Evolutionary conservation across 1,284 basidiomycete species (phyloP), one percentile per base, ranked within the genome.

Genomic region (Cutaneotrichosporon sp.): DNA sequence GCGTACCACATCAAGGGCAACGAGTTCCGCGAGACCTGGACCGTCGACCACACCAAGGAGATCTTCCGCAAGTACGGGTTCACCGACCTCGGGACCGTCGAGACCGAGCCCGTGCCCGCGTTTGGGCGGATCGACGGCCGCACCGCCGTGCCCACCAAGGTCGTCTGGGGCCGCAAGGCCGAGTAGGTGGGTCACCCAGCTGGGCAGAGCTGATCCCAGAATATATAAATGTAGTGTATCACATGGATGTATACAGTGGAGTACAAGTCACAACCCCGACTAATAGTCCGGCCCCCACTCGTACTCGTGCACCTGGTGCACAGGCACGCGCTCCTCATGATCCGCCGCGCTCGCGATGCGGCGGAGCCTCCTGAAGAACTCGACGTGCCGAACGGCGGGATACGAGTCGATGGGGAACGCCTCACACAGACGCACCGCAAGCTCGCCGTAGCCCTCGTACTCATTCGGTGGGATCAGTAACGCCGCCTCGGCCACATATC

Each of bases 21-120:
- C 18, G 49, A 65, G 51, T 65, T 65, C 58, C 60, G 64, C 31
- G 54, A 58, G 4, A 58, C 64, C 16, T 62, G 55, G 51, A 60
- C 54, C 8, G 38, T 43, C 13, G 58, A 54, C 1, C 42, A 57
- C 29, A 47, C 62, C 31, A 45, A 14, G 29, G 31, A n/a, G 3
- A 34, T 56, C 9, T 56, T 65, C 24, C 33, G 14, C 18, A n/a
- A 47, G 36, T 36, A 54, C 54, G 75, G 75, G 1, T 69, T 73
- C 20, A 58, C 45, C 9, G 64, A 71, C 31, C 63, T 64, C 1
- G 65, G 69, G 29, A 64, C 62, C 3, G 66, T 72, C 50, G 50
- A 67, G 20, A 63, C 65, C 42, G 67, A 67, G 24, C 59, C 53
- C 10, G 56, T 74, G 24, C 70, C 71, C 1, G 67, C 74, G 3